Evolutionary conservation across 352 stramenopile genomes (phyloP).

Genomic region (Phytopythium vexans): DNA sequence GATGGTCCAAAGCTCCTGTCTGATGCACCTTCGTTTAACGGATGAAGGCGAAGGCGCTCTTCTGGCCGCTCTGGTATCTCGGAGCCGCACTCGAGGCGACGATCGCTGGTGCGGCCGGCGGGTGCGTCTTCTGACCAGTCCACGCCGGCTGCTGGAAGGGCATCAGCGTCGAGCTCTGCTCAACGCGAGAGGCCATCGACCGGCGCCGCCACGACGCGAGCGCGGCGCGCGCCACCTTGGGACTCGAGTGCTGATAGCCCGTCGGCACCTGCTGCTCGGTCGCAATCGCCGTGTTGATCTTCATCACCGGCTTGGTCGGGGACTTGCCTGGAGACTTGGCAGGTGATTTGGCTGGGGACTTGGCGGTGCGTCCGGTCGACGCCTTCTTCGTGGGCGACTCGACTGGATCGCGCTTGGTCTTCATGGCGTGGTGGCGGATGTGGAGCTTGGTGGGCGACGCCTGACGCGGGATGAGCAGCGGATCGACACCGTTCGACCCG

Average conservation of each 20-base stretch:
- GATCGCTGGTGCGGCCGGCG: too few relatives aligned
- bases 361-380: background rate
- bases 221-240: constrained; percentile 24
- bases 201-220: too few relatives aligned
- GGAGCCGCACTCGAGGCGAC: too few relatives aligned
- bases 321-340: constrained; percentile 12
- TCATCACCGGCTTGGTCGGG: constrained; percentile 16
- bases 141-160: too few relatives aligned
- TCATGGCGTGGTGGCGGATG: constrained; percentile 18
- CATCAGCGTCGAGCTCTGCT: too few relatives aligned
- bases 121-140: too few relatives aligned
- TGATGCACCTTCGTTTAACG: too few relatives aligned
- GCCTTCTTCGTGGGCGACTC: constrained; percentile 2
- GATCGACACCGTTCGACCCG: constrained; percentile 39
- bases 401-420: constrained; percentile 3
- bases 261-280: constrained; percentile 5
- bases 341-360: background rate
- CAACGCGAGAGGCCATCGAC: too few relatives aligned
- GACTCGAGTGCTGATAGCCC: constrained; percentile 21
- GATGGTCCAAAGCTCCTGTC: too few relatives aligned
- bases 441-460: constrained; percentile 21
- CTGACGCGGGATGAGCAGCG: constrained; percentile 32
- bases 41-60: too few relatives aligned
- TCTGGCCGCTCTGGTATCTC: too few relatives aligned
- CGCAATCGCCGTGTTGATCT: constrained; percentile 15